These are phyloP conservation scores for Sarcodon aspratus DNA, from an alignment of 768 basidiomycete species.

Conservation along the genomic window DNA sequence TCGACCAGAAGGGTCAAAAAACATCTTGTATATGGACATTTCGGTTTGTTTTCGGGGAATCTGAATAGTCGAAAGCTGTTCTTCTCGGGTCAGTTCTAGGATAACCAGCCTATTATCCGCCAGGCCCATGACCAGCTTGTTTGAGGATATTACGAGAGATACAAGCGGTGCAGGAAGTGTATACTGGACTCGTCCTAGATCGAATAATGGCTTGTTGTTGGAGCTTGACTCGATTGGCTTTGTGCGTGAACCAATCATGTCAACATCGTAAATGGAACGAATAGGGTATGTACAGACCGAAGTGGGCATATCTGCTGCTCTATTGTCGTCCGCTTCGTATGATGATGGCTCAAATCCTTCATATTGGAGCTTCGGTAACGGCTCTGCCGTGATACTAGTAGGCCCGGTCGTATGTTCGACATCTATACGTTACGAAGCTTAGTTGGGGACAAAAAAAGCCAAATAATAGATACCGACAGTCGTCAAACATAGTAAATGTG, in stretches of 20 bases:
- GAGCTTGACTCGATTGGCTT: conserved; percentile 17
- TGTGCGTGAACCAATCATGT: not conserved
- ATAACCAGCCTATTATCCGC: conserved; percentile 68
- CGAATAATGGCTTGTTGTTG: conserved; percentile 51
- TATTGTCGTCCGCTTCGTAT: conserved; percentile 37
- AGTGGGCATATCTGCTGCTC: conserved; percentile 24
- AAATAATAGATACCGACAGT: conserved; percentile 19
- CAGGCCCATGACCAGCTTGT: conserved; percentile 79
- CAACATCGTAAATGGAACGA: conserved; percentile 5
- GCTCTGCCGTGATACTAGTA: conserved; percentile 22
- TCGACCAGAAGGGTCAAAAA: conserved; percentile 86
- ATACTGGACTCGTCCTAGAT: conserved; percentile 83
- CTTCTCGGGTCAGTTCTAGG: conserved; percentile 82
- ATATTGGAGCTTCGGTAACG: conserved; percentile 56
- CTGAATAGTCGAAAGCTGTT: conserved; percentile 74
- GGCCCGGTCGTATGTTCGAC: conserved; percentile 74
- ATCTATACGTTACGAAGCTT: conserved; percentile 33
- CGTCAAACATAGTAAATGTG: conserved; percentile 24
- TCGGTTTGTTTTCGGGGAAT: conserved; percentile 68
- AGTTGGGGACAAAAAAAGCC: conserved; percentile 2
- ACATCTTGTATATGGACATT: conserved; percentile 70
- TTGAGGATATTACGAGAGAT: conserved; percentile 75
- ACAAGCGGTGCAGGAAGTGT: conserved; percentile 77
- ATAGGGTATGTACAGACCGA: conserved; percentile 11
- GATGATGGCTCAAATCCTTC: conserved; percentile 84